These are phyloP conservation scores for Leptographium galeiforme DNA, from an alignment of 2,329 filamentous ascomycete species.

Conservation along the genomic window DNA sequence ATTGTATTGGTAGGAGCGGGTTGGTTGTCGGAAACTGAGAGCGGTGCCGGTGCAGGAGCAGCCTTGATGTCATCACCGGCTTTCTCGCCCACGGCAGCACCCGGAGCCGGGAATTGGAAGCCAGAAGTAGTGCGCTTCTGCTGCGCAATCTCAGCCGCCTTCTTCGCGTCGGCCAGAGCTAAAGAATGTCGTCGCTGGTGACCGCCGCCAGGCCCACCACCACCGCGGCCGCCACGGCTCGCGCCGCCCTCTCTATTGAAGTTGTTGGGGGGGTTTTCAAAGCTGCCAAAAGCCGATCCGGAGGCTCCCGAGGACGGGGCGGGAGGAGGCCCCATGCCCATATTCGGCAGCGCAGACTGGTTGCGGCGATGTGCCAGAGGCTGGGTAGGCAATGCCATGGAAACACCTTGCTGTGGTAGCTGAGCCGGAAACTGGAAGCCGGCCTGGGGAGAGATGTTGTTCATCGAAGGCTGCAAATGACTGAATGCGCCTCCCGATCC, in stretches of 20 bases:
- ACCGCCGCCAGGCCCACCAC: constrained; percentile 57
- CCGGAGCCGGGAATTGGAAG: constrained; percentile 84
- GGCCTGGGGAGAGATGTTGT: constrained; percentile 63
- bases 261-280: constrained; percentile 43
- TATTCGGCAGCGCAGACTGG: constrained; percentile 88
- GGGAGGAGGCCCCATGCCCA: constrained; percentile 77
- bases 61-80: constrained; percentile 37
- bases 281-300: constrained; percentile 65
- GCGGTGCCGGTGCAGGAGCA: constrained; percentile 16
- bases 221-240: constrained; percentile 24
- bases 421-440: constrained; percentile 83
- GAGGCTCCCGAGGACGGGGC: constrained; percentile 87
- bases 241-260: constrained; percentile 54
- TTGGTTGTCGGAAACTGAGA: constrained; percentile 16
- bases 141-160: constrained; percentile 90
- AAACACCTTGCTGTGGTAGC: constrained; percentile 58
- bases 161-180: constrained; percentile 89
- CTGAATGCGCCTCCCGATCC: constrained; percentile 59
- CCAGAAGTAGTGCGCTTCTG: constrained; percentile 89
- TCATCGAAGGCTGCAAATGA: constrained; percentile 66
- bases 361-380: constrained; percentile 87
- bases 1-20: background rate
- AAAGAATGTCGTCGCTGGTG: constrained; percentile 92
- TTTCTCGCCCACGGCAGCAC: constrained; percentile 43
- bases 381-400: constrained; percentile 64